Evolutionary conservation across 169 alveolate species (phyloP).

Genomic region (Plasmodium coatneyi): DNA sequence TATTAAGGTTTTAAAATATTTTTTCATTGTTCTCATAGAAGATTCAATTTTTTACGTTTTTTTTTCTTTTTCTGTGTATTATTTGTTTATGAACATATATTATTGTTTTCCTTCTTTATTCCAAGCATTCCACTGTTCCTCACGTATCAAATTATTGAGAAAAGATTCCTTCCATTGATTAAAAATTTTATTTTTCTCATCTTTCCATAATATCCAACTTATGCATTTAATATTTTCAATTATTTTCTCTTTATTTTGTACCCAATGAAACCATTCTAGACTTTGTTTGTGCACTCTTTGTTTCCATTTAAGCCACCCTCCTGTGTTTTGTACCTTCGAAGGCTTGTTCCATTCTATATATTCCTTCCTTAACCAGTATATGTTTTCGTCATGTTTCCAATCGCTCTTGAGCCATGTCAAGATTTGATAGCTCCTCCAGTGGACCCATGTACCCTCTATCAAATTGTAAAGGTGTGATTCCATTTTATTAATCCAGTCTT

Average conservation of each 20-base stretch:
- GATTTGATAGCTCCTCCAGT: conserved; percentile 7
- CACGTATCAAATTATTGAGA: background rate
- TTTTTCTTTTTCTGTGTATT: background rate
- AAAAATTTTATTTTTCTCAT: background rate
- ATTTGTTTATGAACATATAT: background rate
- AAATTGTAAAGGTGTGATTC: background rate
- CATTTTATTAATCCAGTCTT: background rate
- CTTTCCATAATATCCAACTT: background rate
- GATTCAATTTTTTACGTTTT: background rate
- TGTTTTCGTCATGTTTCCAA: conserved; percentile 12
- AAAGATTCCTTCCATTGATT: background rate
- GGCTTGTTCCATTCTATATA: background rate
- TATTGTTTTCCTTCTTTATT: background rate
- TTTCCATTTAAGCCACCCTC: conserved; percentile 1
- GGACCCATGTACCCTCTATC: background rate
- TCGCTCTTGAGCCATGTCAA: background rate
- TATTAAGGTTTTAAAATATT: background rate
- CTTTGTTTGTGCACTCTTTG: background rate
- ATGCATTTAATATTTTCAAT: background rate
- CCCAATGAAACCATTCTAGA: background rate
- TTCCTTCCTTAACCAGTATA: background rate
- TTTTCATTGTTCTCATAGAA: background rate
- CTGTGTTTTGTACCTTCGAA: background rate
- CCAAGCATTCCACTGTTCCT: background rate
- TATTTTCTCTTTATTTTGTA: background rate